Conservation (phyloP, 1,284 basidiomycete species). For the Lignosus rhinocerotis region DNA sequence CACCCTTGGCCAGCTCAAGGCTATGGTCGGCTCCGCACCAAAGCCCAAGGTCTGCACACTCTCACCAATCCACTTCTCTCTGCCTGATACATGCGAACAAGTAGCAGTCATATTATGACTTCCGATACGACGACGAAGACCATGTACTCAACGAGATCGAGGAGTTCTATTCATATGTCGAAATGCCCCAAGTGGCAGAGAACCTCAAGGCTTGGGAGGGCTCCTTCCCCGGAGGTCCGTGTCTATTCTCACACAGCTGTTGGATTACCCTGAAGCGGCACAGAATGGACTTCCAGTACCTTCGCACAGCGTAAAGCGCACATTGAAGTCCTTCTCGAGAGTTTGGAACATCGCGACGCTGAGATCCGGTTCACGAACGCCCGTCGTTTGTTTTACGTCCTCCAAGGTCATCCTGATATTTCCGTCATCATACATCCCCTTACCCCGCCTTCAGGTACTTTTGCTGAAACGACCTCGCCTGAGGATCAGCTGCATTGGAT, state of each 20-base stretch:
- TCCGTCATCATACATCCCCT: not conserved
- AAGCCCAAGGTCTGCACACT: slow-evolving; percentile 69
- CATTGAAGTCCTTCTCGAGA: slow-evolving; percentile 80
- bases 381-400: slow-evolving; percentile 83
- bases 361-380: slow-evolving; percentile 85
- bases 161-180: slow-evolving; percentile 98
- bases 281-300: slow-evolving; percentile 80
- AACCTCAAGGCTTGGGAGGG: slow-evolving; percentile 88
- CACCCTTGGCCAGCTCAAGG: slow-evolving; percentile 79
- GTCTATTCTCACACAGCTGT: slow-evolving; percentile 17
- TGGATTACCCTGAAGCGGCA: slow-evolving; percentile 7
- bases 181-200: slow-evolving; percentile 89
- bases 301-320: slow-evolving; percentile 66
- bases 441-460: slow-evolving; percentile 64
- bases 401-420: slow-evolving; percentile 69
- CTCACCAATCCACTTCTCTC: slow-evolving; percentile 3
- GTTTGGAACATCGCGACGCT: slow-evolving; percentile 83
- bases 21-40: slow-evolving; percentile 66
- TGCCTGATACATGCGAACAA: slow-evolving; percentile 26
- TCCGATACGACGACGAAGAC: slow-evolving; percentile 93
- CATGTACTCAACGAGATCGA: slow-evolving; percentile 95
- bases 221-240: slow-evolving; percentile 73
- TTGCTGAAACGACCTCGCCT: slow-evolving; percentile 87
- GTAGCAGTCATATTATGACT: slow-evolving; percentile 86
- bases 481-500: slow-evolving; percentile 97